Evolutionary conservation across 2,329 filamentous ascomycete species (phyloP), one percentile per base, ranked within the genome.

Genomic region (Talaromyces sp.): DNA sequence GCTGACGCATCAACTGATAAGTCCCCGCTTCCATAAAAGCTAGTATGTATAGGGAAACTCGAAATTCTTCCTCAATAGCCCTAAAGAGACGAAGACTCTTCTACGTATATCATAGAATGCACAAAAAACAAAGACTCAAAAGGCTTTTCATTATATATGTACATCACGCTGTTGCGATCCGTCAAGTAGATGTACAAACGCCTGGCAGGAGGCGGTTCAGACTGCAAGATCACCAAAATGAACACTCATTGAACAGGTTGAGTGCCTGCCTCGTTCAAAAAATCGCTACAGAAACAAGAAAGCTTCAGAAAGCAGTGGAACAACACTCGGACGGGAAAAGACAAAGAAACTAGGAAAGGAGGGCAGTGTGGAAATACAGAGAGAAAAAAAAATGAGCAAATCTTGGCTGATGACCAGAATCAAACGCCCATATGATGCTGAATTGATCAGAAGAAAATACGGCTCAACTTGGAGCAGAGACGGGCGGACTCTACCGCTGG

Each of bases 381-480:
- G 59, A 55, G 57, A 62, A 49, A 59, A 49, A 59, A 60, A 65
- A 64, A 69, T 67, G 69, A 71, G 67, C 68, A 67, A 65, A 66
- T 67, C 64, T 68, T 64, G 65, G 69, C 70, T 71, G 69, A 70
- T 69, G 61, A 68, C 68, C 67, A 70, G 68, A 67, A 69, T 63
- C 65, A 68, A 70, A 75, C 73, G 74, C 73, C 74, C 71, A 71
- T 71, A 62, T 68, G 67, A 76, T 76, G 73, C 73, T 62, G 57
- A 53, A 62, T 47, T 22, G 53, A 42, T 53, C 57, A 68, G 61
- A 66, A 68, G 66, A 63, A 62, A 68, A 64, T 60, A 64, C 60
- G 60, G 65, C 69, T 71, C 70, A 57, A 15, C 68, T 71, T 32
- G 66, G 70, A 71, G 69, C 65, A 64, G 55, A 55, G 56, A 61